Evolutionary conservation across 345 rosid species (phyloP).

Genomic region (Raphanus raphanistrum): DNA sequence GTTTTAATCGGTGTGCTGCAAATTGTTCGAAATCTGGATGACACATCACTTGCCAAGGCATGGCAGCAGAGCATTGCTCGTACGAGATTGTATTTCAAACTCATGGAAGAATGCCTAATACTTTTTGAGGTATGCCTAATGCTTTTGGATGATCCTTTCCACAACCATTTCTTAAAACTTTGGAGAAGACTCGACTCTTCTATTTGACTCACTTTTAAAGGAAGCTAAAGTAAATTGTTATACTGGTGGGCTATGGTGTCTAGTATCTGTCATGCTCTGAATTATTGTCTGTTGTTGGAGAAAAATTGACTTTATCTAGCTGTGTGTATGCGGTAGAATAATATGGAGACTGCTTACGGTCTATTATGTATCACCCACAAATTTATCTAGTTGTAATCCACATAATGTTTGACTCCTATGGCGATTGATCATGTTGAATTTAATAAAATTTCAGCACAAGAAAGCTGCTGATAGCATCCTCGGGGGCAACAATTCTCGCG

Average conservation of each 20-base stretch:
- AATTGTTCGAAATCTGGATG: slow-evolving; percentile 95
- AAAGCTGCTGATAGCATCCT: slow-evolving; percentile 90
- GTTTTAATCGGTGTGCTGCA: slow-evolving; percentile 86
- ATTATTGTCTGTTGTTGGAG: neutral
- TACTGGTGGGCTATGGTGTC: slow-evolving; percentile 11
- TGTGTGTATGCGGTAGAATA: slow-evolving; percentile 19
- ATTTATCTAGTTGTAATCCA: neutral
- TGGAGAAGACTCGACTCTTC: slow-evolving; percentile 6
- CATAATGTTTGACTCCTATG: slow-evolving; percentile 1
- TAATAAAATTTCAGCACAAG: slow-evolving; percentile 60
- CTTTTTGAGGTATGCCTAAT: slow-evolving; percentile 75
- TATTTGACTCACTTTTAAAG: neutral
- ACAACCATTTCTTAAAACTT: slow-evolving; percentile 18
- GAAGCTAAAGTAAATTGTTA: slow-evolving; percentile 12
- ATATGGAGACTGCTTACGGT: neutral
- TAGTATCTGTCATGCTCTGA: slow-evolving; percentile 11
- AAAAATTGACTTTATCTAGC: slow-evolving; percentile 10
- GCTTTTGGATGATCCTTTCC: slow-evolving; percentile 8
- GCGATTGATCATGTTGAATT: slow-evolving; percentile 6
- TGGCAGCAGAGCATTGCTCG: slow-evolving; percentile 99
- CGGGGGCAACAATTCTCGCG: slow-evolving; percentile 83
- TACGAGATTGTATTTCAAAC: slow-evolving; percentile 93
- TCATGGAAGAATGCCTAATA: slow-evolving; percentile 91
- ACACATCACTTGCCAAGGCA: slow-evolving; percentile 81
- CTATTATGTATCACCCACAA: slow-evolving; percentile 3